These are phyloP conservation scores for Cyberlindnera euphorbiae DNA, from an alignment of 805 yeast genomes.

Conservation along the genomic window DNA sequence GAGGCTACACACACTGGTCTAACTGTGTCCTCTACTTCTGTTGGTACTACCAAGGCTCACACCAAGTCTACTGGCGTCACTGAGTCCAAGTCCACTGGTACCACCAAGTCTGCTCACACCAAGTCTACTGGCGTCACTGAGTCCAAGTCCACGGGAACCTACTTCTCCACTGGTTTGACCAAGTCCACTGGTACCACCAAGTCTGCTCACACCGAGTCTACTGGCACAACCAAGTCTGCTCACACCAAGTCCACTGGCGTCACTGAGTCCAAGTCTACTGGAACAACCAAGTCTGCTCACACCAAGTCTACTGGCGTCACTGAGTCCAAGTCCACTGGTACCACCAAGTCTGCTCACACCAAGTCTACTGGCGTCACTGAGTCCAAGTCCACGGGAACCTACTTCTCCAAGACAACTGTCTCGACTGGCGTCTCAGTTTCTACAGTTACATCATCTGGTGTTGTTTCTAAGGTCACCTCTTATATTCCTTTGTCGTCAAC, in stretches of 20 bases:
- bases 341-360: background rate
- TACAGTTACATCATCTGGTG: slow-evolving; percentile 20
- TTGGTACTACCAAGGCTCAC: too few species aligned
- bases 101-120: too few species aligned
- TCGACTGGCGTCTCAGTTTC: slow-evolving; percentile 17
- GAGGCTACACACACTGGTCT: too few species aligned
- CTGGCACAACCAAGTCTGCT: slow-evolving; percentile 3
- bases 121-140: background rate
- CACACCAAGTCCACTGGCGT: slow-evolving; percentile 9
- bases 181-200: slow-evolving; percentile 22
- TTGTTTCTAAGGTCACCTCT: slow-evolving; percentile 3
- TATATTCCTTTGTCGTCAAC: slow-evolving; percentile 1
- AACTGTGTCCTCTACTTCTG: slow-evolving; percentile 1
- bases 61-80: too few species aligned
- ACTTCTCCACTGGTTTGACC: slow-evolving; percentile 13
- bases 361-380: background rate
- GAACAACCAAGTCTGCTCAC: background rate
- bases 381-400: background rate
- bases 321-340: background rate
- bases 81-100: too few species aligned
- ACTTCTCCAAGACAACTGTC: background rate
- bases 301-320: background rate
- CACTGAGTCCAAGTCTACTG: slow-evolving; percentile 2
- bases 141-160: too few species aligned
- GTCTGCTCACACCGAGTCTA: background rate